Conservation (phyloP, 1,139 yeast species). For the Pichia sp. region DNA sequence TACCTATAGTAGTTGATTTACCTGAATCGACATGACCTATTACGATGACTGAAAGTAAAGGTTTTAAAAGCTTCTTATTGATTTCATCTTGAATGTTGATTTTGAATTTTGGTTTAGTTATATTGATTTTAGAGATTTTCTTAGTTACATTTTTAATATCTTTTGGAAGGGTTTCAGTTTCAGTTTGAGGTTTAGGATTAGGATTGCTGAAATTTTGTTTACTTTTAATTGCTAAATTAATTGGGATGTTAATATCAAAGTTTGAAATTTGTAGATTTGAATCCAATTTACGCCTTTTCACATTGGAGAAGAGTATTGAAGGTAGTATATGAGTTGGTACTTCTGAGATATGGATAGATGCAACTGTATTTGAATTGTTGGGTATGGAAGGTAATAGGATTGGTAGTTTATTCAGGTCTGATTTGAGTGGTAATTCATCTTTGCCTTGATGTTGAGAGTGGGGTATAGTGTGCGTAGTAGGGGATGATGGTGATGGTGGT, state of each 20-base stretch:
- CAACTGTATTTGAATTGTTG: too few relatives aligned
- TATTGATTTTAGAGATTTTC: not conserved
- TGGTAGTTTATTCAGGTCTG: too few relatives aligned
- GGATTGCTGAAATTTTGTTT: conserved; percentile 51
- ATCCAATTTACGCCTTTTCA: conserved; percentile 13
- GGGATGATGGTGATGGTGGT: not conserved
- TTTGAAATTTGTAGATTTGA: too few relatives aligned
- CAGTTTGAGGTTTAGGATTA: conserved; percentile 46
- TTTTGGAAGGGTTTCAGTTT: conserved; percentile 22
- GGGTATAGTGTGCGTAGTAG: too few relatives aligned
- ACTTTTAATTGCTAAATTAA: conserved; percentile 34
- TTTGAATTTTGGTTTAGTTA: conserved; percentile 38
- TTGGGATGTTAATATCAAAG: conserved; percentile 33
- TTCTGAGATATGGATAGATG: conserved; percentile 1
- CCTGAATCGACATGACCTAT: conserved; percentile 99
- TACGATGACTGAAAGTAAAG: conserved; percentile 72
- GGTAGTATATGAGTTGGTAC: conserved; percentile 34
- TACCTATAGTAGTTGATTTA: conserved; percentile 89
- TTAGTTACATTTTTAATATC: conserved; percentile 13
- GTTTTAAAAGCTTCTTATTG: conserved; percentile 39
- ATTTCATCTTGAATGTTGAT: conserved; percentile 38
- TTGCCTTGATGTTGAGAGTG: too few relatives aligned
- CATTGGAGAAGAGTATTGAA: conserved; percentile 16
- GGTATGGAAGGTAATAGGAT: not conserved
- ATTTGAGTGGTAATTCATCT: too few relatives aligned